A percentile compares a stretch with the other conserved stretches of the same genome.
Evolutionary conservation across 2,329 filamentous ascomycete genomes (phyloP).

Genomic region (Thelonectria olida): DNA sequence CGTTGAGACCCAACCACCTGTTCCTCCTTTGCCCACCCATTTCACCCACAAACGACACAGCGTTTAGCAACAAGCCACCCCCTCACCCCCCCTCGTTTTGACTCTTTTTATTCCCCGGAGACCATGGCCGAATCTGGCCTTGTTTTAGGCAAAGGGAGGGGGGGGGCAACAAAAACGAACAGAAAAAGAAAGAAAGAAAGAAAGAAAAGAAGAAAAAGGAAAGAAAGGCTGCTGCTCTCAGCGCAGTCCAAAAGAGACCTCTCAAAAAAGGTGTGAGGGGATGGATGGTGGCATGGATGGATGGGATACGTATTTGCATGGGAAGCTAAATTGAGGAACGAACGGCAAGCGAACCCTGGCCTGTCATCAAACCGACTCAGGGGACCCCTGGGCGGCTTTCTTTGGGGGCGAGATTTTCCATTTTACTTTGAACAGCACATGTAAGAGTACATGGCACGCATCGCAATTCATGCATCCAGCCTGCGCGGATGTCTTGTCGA

Average conservation of each 20-base stretch:
- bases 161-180: background rate
- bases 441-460: constrained; percentile 6
- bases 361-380: constrained; percentile 15
- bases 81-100: no score
- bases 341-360: constrained; percentile 8
- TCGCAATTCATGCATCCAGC: constrained; percentile 7
- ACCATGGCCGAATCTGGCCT: background rate
- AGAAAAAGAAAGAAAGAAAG: background rate
- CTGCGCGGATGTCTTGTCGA: no score
- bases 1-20: background rate
- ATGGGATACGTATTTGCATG: background rate
- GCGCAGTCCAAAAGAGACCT: no score
- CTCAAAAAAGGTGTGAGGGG: no score
- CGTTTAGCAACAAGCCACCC: no score
- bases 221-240: background rate
- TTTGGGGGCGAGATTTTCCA: background rate
- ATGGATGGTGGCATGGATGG: no score
- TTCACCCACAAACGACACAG: background rate
- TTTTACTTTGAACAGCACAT: background rate
- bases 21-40: background rate
- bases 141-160: background rate
- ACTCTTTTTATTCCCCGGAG: background rate
- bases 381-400: background rate
- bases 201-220: background rate
- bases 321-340: background rate